Evolutionary conservation across 2,329 filamentous ascomycete genomes (phyloP).

Genomic region (Graphiopsis chlorocephala): DNA sequence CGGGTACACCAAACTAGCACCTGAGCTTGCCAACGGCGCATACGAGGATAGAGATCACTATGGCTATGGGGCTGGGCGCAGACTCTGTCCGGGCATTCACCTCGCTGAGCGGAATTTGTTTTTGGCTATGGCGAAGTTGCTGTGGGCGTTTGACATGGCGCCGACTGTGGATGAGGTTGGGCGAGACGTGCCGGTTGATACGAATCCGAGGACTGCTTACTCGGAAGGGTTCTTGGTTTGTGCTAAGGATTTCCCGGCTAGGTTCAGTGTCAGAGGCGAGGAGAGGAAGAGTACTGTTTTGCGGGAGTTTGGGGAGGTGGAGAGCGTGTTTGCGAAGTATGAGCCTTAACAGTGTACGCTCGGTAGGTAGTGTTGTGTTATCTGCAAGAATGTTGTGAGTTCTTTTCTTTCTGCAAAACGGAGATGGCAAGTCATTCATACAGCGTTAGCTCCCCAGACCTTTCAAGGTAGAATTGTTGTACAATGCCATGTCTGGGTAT

Average conservation of each 20-base stretch:
- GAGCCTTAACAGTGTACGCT: neutral
- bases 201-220: constrained; percentile 26
- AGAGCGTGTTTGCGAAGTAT: constrained; percentile 23
- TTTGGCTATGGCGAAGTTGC: constrained; percentile 33
- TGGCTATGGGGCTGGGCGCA: constrained; percentile 48
- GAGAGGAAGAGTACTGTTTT: constrained; percentile 22
- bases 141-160: constrained; percentile 52
- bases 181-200: constrained; percentile 15
- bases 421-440: neutral
- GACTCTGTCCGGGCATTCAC: constrained; percentile 52
- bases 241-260: constrained; percentile 25
- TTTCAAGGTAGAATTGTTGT: neutral
- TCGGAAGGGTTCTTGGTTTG: constrained; percentile 29
- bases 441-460: neutral
- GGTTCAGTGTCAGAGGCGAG: constrained; percentile 21
- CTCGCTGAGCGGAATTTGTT: constrained; percentile 49
- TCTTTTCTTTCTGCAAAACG: neutral
- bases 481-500: constrained; percentile 4
- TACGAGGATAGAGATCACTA: constrained; percentile 45
- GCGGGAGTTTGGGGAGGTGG: constrained; percentile 23
- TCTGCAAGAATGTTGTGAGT: neutral
- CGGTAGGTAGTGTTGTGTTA: neutral
- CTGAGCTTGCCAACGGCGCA: constrained; percentile 37
- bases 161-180: constrained; percentile 15
- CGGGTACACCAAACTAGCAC: constrained; percentile 33